Evolutionary conservation across 2,329 filamentous ascomycete species (phyloP), one percentile per base, ranked within the genome.

Genomic region (Pseudogymnoascus sp.): DNA sequence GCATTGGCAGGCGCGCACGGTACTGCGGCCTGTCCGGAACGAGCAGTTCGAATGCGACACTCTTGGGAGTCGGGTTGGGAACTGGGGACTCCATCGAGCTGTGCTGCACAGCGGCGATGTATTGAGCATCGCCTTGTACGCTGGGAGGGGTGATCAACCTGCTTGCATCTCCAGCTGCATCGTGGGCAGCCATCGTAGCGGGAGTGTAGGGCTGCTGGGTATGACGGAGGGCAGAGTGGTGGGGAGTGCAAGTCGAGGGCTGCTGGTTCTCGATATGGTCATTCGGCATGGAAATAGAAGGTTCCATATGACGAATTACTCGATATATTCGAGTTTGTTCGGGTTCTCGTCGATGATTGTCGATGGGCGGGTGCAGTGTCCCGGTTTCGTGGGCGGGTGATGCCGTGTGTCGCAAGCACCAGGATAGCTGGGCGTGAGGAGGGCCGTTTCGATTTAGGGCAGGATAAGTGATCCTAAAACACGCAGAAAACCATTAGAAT

Each of bases 21-120:
- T 84, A 85, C 72, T 88, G 83, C 65, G 85, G 84, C 33, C 83
- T 82, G 69, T 89, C 83, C 61, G 83, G 80, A 69, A 89, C 85
- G 68, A 91, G 80, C 62, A 92, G 81, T 75, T 91, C 87, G 76
- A 93, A 92, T 78, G 88, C 83, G 77, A 92, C 87, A 72, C 87
- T 87, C 80, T 92, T 92, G 66, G 85, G 83, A 37, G 77, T 77
- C 45, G 68, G 70, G 49, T 67, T 72, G 41, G 66, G 70, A 59
- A 68, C 69, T 21, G 70, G 71, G 61, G 71, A 72, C 66, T 72
- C 69, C 55, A 63, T 68, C 59, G 62, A 61, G 60, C 62, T 66
- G 59, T 71, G 67, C 26, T 66, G 67, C 62, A 67, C 68, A 19
- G 66, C 68, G 29, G 68, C 67, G 49, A 60, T 67, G 16, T 66